Percentiles rank a stretch among this genome's conserved stretches.
Evolutionary conservation across 257 asterid species (phyloP).

Genomic region (Orobanche coerulescens): DNA sequence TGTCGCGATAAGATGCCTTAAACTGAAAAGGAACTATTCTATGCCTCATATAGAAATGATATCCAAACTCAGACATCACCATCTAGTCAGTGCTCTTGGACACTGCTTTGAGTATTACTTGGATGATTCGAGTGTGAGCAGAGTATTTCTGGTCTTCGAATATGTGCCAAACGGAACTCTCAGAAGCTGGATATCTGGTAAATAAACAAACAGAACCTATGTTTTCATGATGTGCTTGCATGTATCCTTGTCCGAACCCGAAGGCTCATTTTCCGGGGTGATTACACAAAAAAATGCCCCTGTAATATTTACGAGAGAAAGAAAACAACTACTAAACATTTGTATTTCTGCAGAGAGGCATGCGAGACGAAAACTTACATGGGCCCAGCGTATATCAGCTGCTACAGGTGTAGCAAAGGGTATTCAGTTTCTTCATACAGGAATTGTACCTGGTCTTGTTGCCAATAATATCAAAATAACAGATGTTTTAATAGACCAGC

Average conservation of each 20-base stretch:
- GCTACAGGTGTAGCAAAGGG: constrained; percentile 91
- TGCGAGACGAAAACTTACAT: constrained; percentile 43
- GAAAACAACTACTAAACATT: no score
- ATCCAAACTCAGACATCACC: constrained; percentile 74
- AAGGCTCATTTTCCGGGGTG: no score
- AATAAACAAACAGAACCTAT: not conserved
- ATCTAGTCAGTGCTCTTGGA: constrained; percentile 79
- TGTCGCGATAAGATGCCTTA: constrained; percentile 61
- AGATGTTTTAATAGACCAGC: constrained; percentile 67
- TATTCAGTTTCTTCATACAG: constrained; percentile 79
- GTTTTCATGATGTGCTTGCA: not conserved
- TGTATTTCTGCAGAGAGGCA: constrained; percentile 40
- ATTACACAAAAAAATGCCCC: no score
- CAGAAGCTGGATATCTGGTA: constrained; percentile 87
- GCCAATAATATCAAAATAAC: constrained; percentile 59
- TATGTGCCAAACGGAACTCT: constrained; percentile 75
- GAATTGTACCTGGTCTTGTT: constrained; percentile 68
- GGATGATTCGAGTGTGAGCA: constrained; percentile 81
- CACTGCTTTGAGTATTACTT: constrained; percentile 84
- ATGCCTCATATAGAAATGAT: constrained; percentile 71
- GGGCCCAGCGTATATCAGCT: constrained; percentile 81
- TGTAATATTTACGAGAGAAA: no score
- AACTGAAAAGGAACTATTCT: constrained; percentile 51
- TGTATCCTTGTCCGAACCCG: not conserved
- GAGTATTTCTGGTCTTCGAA: constrained; percentile 71